Percentiles rank a stretch among this genome's conserved stretches.
These are phyloP conservation scores for Ephemerocybe angulata DNA, from an alignment of 768 basidiomycete genomes.

Conservation along the genomic window DNA sequence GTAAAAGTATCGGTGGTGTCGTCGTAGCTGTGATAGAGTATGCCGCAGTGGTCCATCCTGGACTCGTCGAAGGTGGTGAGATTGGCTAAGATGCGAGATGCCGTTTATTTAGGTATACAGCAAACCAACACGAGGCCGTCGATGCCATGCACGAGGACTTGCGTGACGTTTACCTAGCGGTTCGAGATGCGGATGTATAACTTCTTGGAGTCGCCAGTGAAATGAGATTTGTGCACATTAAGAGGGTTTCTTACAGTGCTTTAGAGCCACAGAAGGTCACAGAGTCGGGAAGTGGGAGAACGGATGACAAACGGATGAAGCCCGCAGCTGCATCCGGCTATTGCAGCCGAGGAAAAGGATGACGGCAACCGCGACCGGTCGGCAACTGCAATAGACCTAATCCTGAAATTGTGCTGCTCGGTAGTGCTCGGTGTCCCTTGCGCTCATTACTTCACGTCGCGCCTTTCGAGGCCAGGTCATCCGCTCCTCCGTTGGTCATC, in stretches of 20 bases:
- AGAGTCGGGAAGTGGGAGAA: too few species aligned
- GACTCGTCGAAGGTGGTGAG: neutral
- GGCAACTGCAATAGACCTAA: too few species aligned
- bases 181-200: too few species aligned
- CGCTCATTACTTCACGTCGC: neutral
- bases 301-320: too few species aligned
- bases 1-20: neutral
- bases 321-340: too few species aligned
- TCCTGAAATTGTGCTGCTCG: neutral
- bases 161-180: neutral
- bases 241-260: too few species aligned
- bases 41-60: conserved; percentile 19
- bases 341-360: too few species aligned
- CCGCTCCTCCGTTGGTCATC: too few species aligned
- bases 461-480: neutral
- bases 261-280: too few species aligned
- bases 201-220: too few species aligned
- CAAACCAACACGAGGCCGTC: neutral
- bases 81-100: neutral
- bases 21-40: conserved; percentile 13
- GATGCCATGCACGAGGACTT: neutral
- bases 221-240: too few species aligned
- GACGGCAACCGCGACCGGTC: too few species aligned
- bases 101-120: neutral
- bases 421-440: neutral